Evolutionary conservation across 257 asterid genomes (phyloP), one percentile per base, ranked within the genome.

Genomic region (Nicotiana knightiana): DNA sequence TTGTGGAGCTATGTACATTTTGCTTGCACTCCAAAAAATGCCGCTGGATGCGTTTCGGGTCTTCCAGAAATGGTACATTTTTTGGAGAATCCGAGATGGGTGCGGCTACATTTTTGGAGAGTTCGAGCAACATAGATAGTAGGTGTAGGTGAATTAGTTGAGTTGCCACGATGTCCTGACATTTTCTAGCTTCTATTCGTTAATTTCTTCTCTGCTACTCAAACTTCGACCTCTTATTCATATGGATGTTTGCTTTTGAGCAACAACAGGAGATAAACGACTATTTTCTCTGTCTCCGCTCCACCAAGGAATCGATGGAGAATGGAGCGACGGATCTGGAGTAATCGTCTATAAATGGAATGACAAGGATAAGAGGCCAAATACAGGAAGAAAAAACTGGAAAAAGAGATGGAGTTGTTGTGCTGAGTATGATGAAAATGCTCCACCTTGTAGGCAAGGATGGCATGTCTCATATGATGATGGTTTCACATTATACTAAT

Each of bases 371-470:
- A 33, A 33, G 11, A 67, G 75, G 53, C 93, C 96, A 8, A 90
- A 89, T 84, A 86, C 97, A 0, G 93, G 97, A 65, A 82, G 80
- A 55, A 15, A 78, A 5, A 91, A 92, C 86, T 92, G 93, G 95
- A 90, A 93, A 86, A 88, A 67, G 89, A 76, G 91, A 83, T 91
- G 94, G 94, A 93, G 97, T 81, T 93, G 95, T 58, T 93, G 94
- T 68, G 85, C 90, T 7, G 94, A 91, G 86, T 86, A 1, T 37
- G 46, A 37, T 37, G 46, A 37, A 37, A 37, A 37, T 37, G 46
- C 46, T 37, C 2, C 46, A 37, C 93, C 95, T 77, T 93, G 95
- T 83, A 86, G 55, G 55, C 55, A 3, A 51, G 55, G 55, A 51
- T 51, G 55, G 55, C 55, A 51, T 51, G 55, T 51, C 55, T 51